Evolutionary conservation across 371 early-diverging fungal species (phyloP).

Genomic region (Syncephalis fuscata): DNA sequence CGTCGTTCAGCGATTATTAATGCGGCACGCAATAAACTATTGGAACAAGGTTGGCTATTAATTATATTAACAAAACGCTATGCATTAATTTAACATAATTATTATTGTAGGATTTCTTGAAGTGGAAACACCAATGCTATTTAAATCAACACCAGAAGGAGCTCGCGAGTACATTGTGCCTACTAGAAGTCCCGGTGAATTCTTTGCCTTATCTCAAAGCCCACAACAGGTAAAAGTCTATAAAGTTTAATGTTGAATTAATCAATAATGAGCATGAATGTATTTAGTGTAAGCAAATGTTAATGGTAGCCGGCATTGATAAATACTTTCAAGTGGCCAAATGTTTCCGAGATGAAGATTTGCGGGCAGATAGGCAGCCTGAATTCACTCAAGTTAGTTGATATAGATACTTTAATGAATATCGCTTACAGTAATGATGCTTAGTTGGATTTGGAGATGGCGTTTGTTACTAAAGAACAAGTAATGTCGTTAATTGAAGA

Average conservation of each 20-base stretch:
- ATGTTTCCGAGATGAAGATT: slow-evolving; percentile 87
- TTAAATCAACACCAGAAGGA: slow-evolving; percentile 90
- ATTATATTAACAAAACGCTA: neutral
- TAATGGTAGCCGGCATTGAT: slow-evolving; percentile 83
- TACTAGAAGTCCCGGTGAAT: slow-evolving; percentile 53
- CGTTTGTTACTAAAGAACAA: slow-evolving; percentile 52
- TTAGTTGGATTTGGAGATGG: slow-evolving; percentile 80
- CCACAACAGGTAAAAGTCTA: slow-evolving; percentile 76
- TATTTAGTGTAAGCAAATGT: slow-evolving; percentile 68
- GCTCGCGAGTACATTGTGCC: slow-evolving; percentile 88
- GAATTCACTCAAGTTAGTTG: slow-evolving; percentile 76
- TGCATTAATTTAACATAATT: neutral
- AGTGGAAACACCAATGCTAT: slow-evolving; percentile 82
- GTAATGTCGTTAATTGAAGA: slow-evolving; percentile 59
- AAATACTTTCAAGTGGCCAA: slow-evolving; percentile 85
- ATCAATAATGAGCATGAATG: neutral
- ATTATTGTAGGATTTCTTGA: slow-evolving; percentile 49
- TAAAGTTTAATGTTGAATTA: neutral
- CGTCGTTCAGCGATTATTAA: slow-evolving; percentile 22
- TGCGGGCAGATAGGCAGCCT: slow-evolving; percentile 80
- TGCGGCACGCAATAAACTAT: slow-evolving; percentile 2
- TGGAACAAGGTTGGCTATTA: slow-evolving; percentile 10
- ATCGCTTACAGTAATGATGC: neutral
- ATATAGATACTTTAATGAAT: neutral
- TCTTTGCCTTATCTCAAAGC: slow-evolving; percentile 82